A percentile compares a stretch with the other conserved stretches of the same genome.
Evolutionary conservation across 768 basidiomycete species (phyloP).

Genomic region (Pleurotus salmoneostramineus): DNA sequence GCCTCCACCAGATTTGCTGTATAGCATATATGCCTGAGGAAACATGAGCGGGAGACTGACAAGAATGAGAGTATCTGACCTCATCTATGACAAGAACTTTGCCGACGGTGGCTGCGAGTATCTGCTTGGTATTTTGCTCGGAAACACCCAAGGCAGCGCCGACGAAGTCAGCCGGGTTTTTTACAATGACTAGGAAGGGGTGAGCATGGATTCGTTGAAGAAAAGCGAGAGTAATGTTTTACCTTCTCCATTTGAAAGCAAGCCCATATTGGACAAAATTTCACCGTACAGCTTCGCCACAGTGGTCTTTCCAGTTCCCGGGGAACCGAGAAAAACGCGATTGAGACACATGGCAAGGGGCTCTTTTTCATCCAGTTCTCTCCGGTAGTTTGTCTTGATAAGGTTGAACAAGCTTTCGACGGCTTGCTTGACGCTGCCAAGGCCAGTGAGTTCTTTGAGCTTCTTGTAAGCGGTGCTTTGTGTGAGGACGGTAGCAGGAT

Average conservation of each 20-base stretch:
- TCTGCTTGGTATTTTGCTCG: slow-evolving; percentile 61
- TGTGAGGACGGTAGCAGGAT: slow-evolving; percentile 45
- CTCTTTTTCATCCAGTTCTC: slow-evolving; percentile 54
- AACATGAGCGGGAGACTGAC: neutral
- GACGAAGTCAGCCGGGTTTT: slow-evolving; percentile 70
- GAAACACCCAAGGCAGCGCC: slow-evolving; percentile 56
- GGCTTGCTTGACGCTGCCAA: slow-evolving; percentile 53
- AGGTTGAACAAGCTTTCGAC: slow-evolving; percentile 42
- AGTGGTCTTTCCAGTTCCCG: slow-evolving; percentile 71
- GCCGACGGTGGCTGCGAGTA: slow-evolving; percentile 53
- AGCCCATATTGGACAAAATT: slow-evolving; percentile 53
- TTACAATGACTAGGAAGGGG: slow-evolving; percentile 45
- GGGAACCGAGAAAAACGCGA: slow-evolving; percentile 62
- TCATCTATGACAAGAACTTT: slow-evolving; percentile 74
- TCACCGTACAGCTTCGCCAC: slow-evolving; percentile 66
- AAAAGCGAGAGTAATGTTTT: neutral
- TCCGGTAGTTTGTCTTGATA: slow-evolving; percentile 50
- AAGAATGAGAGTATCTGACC: slow-evolving; percentile 24
- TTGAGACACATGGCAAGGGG: slow-evolving; percentile 56
- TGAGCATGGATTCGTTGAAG: slow-evolving; percentile 5
- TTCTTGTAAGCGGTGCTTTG: slow-evolving; percentile 47
- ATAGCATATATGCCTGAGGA: slow-evolving; percentile 63
- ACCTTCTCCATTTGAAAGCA: slow-evolving; percentile 78
- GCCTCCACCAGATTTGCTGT: slow-evolving; percentile 34
- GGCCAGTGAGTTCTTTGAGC: slow-evolving; percentile 49